Conservation (phyloP, 441 rosid genomes). For the Sinapis alba region DNA sequence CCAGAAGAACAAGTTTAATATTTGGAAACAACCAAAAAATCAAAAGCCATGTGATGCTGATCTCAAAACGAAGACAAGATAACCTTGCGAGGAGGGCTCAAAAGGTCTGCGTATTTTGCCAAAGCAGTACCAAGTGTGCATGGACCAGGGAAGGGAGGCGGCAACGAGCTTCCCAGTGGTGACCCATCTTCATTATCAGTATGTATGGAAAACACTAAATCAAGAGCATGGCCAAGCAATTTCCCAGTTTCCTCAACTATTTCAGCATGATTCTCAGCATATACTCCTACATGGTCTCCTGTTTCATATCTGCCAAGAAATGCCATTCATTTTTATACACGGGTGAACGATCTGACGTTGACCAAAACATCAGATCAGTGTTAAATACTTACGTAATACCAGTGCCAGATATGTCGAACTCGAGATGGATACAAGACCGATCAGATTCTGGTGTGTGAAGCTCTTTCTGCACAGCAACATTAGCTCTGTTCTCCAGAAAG, state of each 20-base stretch:
- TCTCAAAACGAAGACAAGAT: constrained; percentile 9
- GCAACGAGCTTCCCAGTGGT: constrained; percentile 63
- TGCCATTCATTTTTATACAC: not conserved
- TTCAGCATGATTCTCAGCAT: constrained; percentile 72
- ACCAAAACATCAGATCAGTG: constrained; percentile 8
- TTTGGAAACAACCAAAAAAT: constrained; percentile 7
- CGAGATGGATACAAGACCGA: constrained; percentile 92
- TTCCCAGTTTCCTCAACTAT: constrained; percentile 77
- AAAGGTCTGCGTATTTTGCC: constrained; percentile 79
- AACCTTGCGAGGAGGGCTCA: constrained; percentile 87
- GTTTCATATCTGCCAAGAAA: constrained; percentile 73
- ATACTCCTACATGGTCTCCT: constrained; percentile 95
- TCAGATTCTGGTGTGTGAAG: constrained; percentile 91
- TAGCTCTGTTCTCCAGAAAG: constrained; percentile 53
- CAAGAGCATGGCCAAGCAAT: constrained; percentile 71
- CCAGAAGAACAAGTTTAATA: constrained; percentile 8
- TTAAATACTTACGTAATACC: constrained; percentile 63
- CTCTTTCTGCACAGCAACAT: constrained; percentile 78
- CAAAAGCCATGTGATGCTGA: not conserved
- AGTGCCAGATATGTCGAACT: constrained; percentile 78
- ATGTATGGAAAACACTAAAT: constrained; percentile 72
- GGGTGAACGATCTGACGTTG: not conserved
- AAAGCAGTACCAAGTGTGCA: constrained; percentile 74
- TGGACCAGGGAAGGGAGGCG: constrained; percentile 88
- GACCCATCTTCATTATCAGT: constrained; percentile 74